Evolutionary conservation across 2,329 filamentous ascomycete genomes (phyloP).

Genomic region (Fusarium domesticum): DNA sequence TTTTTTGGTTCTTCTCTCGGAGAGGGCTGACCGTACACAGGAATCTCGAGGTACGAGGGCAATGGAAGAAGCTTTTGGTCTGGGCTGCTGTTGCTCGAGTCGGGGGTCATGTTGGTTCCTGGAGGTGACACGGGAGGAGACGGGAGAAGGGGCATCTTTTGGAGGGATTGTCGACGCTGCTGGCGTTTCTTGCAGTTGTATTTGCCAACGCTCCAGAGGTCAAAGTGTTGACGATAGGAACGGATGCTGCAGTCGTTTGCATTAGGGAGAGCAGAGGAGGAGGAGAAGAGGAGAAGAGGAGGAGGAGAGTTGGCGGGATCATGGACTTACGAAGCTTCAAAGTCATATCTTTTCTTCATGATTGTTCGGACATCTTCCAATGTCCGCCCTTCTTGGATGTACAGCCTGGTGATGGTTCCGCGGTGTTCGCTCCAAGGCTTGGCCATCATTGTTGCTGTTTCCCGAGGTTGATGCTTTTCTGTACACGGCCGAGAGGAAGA

Average conservation of each 20-base stretch:
- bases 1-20: no score
- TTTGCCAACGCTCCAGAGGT: slow-evolving; percentile 46
- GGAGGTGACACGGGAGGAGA: slow-evolving; percentile 7
- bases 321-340: slow-evolving; percentile 44
- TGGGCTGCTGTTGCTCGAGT: not conserved
- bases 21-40: no score
- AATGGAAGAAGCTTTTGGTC: not conserved
- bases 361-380: slow-evolving; percentile 40
- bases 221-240: slow-evolving; percentile 48
- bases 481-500: no score
- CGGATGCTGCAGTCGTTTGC: slow-evolving; percentile 33
- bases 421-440: slow-evolving; percentile 43
- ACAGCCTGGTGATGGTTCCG: slow-evolving; percentile 38
- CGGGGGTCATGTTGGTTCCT: no score
- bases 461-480: no score
- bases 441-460: slow-evolving; percentile 38
- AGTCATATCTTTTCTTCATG: slow-evolving; percentile 39
- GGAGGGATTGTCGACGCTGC: slow-evolving; percentile 12
- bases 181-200: slow-evolving; percentile 42
- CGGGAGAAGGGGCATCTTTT: slow-evolving; percentile 12
- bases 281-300: not conserved
- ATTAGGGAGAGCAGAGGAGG: not conserved
- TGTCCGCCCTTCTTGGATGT: slow-evolving; percentile 39
- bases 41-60: no score
- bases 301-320: no score